Base-by-base conservation (phyloP, 2,329 filamentous ascomycete genomes). In the Aaosphaeria pasadenensis region DNA sequence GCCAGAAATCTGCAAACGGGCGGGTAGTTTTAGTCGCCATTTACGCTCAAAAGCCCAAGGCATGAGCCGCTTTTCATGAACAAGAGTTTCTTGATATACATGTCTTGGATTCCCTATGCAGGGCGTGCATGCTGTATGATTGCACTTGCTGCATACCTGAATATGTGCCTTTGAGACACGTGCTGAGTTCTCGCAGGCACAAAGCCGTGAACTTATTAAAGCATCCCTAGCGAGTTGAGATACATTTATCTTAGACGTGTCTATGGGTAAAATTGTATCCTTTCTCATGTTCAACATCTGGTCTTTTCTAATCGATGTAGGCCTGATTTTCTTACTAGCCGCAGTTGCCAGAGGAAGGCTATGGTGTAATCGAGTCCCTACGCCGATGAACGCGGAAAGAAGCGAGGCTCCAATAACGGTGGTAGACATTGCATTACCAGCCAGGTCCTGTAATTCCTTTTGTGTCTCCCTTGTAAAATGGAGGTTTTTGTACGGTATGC, bases 351-450 rank as follows among this genome's bases (percentile, higher is more conserved):
- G 17, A 24, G 17, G 2, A 24, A 24, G 17, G 17, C 17, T 3
- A 24, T 24, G 17, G 17, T 24, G 17, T 24, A 24, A 24, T 24
- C 3, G 17, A 24, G 17, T 24, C 17, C 17, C 17, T 17, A 66
- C 28, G 67, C 61, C 35, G 4, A 83, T 77, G 1, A 91, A 64
- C 0, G 82, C 77, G 1, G 82, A 73, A 2, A 89, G 58, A 1
- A 88, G 77, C 0, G 81, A 79, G 1, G 80, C 75, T 3, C 84
- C 86, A 7, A 91, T 82, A 1, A 90, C 85, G 0, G 88, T 87
- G 0, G 82, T 83, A 1, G 81, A 84, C 88, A 92, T 92, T 0
- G 88, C 88, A 63, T 94, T 92, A 0, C 88, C 88, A 2, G 86
- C 87, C 2, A 92, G 71, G 54, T 90, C 82, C 52, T 85, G 82